Base-by-base conservation (phyloP, 2,329 filamentous ascomycete species). In the Neoarthrinium moseri region DNA sequence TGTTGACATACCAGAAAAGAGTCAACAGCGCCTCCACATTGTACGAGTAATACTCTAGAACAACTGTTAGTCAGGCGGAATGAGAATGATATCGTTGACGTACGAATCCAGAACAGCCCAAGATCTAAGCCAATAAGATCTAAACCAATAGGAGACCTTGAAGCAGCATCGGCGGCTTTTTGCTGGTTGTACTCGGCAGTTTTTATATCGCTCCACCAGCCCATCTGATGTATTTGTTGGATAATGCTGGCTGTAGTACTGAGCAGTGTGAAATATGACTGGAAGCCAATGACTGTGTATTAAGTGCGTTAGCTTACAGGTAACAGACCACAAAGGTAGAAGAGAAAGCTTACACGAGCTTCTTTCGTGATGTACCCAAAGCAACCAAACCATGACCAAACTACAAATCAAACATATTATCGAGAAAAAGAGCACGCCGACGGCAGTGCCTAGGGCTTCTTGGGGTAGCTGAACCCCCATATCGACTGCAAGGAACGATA, bases 91-190 rank as follows among this genome's bases (percentile, higher is more conserved):
- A 10, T 5, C 4, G 12, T 41, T 11, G 13, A 61, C 72, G 41
- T 57, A 75, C 73, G 74, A 48, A 77, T 74, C 46, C 72, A 75
- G 51, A 70, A 77, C 3, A 78, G 57, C 0, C 66, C 60, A 6
- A 70, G 57, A 43, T 76, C 73, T 4, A 70, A 33, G 4, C 66
- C 67, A 5, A 61, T 60, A n/a, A n/a, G n/a, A n/a, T n/a, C n/a
- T n/a, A n/a, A n/a, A n/a, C n/a, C n/a, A n/a, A n/a, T n/a, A n/a
- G n/a, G n/a, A n/a, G n/a, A n/a, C n/a, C n/a, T n/a, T n/a, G n/a
- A n/a, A n/a, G n/a, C n/a, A n/a, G n/a, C n/a, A n/a, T n/a, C 37
- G 40, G 69, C 60, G 15, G 53, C 43, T 7, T 64, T 48, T 3
- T 66, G 55, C 48, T 71, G 61, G 5, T 65, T 45, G 44, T 67